A percentile compares a stretch with the other conserved stretches of the same genome.
These are phyloP conservation scores for Ganoderma boninense DNA, from an alignment of 1,284 basidiomycete genomes.

Conservation along the genomic window DNA sequence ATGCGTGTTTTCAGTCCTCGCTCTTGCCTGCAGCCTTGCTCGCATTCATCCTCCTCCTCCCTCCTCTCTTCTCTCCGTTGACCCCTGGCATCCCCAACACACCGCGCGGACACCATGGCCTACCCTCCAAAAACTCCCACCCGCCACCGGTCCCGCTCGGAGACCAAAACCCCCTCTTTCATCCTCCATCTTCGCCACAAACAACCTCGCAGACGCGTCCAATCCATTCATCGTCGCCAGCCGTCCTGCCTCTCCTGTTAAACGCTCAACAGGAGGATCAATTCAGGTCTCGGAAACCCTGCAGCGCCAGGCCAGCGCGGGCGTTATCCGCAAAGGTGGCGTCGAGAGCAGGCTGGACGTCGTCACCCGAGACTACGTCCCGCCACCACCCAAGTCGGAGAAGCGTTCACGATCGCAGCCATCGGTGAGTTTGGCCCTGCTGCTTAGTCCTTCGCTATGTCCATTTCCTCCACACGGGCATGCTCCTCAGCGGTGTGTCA, in stretches of 20 bases:
- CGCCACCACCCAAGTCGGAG: constrained; percentile 62
- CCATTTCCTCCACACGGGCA: background rate
- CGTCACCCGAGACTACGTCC: constrained; percentile 64
- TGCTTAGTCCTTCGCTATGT: background rate
- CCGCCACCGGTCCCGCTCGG: constrained; percentile 69
- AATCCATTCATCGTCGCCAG: constrained; percentile 69
- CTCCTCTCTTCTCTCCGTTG: background rate
- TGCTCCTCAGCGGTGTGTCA: background rate
- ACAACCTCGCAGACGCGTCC: constrained; percentile 60
- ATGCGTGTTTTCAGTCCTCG: background rate
- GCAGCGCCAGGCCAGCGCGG: constrained; percentile 66
- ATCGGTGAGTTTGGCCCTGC: constrained; percentile 45
- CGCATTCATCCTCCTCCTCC: too few species aligned
- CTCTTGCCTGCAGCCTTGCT: background rate
- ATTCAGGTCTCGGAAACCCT: constrained; percentile 63
- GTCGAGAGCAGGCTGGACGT: constrained; percentile 79
- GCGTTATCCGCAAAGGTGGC: constrained; percentile 78
- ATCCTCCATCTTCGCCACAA: constrained; percentile 63
- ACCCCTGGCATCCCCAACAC: too few species aligned
- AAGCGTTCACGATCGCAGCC: constrained; percentile 79
- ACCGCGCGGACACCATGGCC: constrained; percentile 36
- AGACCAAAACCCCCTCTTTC: constrained; percentile 78
- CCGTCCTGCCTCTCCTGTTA: constrained; percentile 69
- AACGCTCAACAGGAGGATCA: constrained; percentile 57
- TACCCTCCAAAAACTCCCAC: constrained; percentile 68